Percentiles rank a stretch among this genome's conserved stretches.
Conservation (phyloP, 2,329 filamentous ascomycete species). For the Arthrobotrys conoides region DNA sequence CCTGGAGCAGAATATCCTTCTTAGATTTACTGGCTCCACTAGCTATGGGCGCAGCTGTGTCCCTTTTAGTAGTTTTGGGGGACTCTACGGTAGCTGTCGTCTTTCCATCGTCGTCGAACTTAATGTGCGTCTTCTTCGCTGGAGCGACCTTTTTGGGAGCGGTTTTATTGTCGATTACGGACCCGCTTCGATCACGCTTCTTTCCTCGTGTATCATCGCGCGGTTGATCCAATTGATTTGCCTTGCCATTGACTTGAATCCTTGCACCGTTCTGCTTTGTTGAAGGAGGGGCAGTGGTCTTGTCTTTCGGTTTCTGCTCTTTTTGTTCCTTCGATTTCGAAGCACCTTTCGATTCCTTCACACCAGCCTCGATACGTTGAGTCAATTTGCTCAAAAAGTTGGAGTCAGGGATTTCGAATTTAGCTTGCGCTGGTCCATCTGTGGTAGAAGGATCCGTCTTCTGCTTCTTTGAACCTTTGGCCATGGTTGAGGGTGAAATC, state of each 20-base stretch:
- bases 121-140: conserved; percentile 47
- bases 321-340: conserved; percentile 34
- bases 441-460: conserved; percentile 7
- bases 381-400: conserved; percentile 58
- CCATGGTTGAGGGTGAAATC: conserved; percentile 26
- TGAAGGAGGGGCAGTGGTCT: not conserved
- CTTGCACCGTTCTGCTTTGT: conserved; percentile 28
- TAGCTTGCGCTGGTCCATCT: not conserved
- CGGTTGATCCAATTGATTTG: conserved; percentile 16
- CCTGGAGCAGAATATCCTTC: conserved; percentile 71
- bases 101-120: conserved; percentile 42
- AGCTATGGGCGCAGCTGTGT: not conserved
- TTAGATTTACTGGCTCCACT: conserved; percentile 34
- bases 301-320: conserved; percentile 35
- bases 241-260: conserved; percentile 46
- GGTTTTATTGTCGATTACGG: conserved; percentile 42
- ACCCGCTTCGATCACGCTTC: conserved; percentile 57
- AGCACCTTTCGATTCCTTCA: conserved; percentile 38
- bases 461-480: conserved; percentile 51
- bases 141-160: not conserved
- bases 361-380: conserved; percentile 51
- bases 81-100: conserved; percentile 2
- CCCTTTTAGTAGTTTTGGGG: conserved; percentile 23
- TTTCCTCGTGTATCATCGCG: conserved; percentile 54
- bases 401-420: conserved; percentile 38